Evolutionary conservation across 2,329 filamentous ascomycete genomes (phyloP).

Genomic region (Periconia digitata): DNA sequence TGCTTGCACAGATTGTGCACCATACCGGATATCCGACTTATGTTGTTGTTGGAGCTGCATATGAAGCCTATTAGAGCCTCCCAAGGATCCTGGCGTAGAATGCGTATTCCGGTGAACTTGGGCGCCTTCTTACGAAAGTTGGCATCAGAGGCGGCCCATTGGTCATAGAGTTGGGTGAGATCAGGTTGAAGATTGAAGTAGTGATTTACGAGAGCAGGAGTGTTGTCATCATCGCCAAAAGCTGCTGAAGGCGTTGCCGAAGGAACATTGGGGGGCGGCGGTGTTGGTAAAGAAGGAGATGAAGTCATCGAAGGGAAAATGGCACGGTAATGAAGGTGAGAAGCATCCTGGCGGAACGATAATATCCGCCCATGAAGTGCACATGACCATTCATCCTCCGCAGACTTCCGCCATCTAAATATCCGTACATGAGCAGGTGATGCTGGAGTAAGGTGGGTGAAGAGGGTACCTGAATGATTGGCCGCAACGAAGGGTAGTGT

Average conservation of each 20-base stretch:
- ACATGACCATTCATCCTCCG: slow-evolving; percentile 83
- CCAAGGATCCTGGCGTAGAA: slow-evolving; percentile 94
- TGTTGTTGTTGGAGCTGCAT: slow-evolving; percentile 99
- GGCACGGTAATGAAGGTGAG: slow-evolving; percentile 77
- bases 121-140: slow-evolving; percentile 89
- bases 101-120: slow-evolving; percentile 86
- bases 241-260: slow-evolving; percentile 32
- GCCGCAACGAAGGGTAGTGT: slow-evolving; percentile 90
- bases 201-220: slow-evolving; percentile 71
- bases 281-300: slow-evolving; percentile 30
- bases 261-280: slow-evolving; percentile 41
- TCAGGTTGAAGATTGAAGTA: slow-evolving; percentile 89
- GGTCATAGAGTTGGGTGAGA: slow-evolving; percentile 72
- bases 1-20: slow-evolving; percentile 86
- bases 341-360: slow-evolving; percentile 78
- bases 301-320: slow-evolving; percentile 54
- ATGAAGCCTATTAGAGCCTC: slow-evolving; percentile 93
- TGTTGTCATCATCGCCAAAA: slow-evolving; percentile 65
- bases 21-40: slow-evolving; percentile 93
- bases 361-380: slow-evolving; percentile 83
- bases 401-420: slow-evolving; percentile 78
- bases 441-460: too few species aligned
- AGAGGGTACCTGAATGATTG: slow-evolving; percentile 74
- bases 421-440: neutral
- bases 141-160: slow-evolving; percentile 82